phyloP scores from a whole-genome alignment of 2,329 filamentous ascomycete genomes.

The Salinomyces thailandicus region DNA sequence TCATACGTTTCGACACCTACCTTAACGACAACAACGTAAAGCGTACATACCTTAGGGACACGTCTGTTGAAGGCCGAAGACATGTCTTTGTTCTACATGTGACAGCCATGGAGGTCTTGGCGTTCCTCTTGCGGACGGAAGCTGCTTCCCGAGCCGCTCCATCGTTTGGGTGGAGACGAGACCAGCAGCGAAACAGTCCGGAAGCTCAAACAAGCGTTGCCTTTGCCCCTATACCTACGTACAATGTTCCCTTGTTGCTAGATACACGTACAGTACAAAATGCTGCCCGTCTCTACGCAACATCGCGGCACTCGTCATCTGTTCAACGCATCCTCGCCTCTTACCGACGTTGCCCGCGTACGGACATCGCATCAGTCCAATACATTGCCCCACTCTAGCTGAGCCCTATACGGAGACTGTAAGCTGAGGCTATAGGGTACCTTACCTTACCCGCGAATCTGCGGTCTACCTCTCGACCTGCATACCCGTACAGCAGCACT shows the following conservation, averaged over 20 bases:
- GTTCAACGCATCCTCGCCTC: no score
- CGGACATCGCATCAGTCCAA: background rate
- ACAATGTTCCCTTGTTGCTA: background rate
- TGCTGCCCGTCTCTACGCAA: no score
- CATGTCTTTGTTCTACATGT: no score
- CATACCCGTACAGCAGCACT: conserved; percentile 1
- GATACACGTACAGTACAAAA: no score
- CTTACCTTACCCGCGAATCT: no score
- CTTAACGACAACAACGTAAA: background rate
- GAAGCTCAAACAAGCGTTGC: background rate
- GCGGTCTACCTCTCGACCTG: conserved; percentile 9
- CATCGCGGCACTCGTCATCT: background rate
- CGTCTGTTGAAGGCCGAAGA: no score
- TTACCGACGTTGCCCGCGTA: background rate
- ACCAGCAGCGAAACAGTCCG: background rate
- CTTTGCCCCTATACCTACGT: background rate
- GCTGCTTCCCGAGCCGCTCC: no score
- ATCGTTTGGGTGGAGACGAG: no score
- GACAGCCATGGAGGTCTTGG: no score
- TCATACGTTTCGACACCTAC: no score
- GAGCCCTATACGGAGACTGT: background rate
- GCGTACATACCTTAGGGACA: background rate
- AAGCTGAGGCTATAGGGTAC: background rate
- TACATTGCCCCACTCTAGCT: background rate
- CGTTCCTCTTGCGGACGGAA: no score